Evolutionary conservation across 139 green algal genomes (phyloP).

Genomic region (Pseudopediastrum boryanum): DNA sequence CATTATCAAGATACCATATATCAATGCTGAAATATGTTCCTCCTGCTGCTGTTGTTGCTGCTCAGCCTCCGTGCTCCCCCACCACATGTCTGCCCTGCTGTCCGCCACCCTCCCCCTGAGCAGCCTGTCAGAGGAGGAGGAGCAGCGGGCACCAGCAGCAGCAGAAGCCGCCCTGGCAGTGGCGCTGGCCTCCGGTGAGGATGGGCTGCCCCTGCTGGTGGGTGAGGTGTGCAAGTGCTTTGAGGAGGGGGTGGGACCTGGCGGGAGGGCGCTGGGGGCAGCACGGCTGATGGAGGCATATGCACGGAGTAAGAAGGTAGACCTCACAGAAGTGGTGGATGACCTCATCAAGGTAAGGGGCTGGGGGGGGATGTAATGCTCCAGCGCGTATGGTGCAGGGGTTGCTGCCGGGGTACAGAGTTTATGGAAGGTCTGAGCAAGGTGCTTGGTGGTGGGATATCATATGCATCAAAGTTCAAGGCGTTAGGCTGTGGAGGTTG

Average conservation of each 20-base stretch:
- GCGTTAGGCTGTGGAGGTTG: too few relatives aligned
- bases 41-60: neutral
- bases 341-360: conserved; percentile 66
- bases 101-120: conserved; percentile 22
- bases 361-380: neutral
- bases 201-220: conserved; percentile 79
- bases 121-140: neutral
- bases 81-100: conserved; percentile 37
- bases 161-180: conserved; percentile 29
- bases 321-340: conserved; percentile 71
- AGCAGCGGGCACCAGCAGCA: conserved; percentile 11
- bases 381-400: neutral
- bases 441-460: too few relatives aligned
- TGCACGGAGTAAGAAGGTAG: neutral
- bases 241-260: conserved; percentile 73
- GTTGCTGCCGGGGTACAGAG: too few relatives aligned
- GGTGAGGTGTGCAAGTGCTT: conserved; percentile 72
- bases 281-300: conserved; percentile 55
- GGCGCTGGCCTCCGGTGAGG: conserved; percentile 55
- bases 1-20: too few relatives aligned
- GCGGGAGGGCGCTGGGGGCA: conserved; percentile 50
- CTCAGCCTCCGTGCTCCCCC: conserved; percentile 27
- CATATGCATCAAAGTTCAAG: too few relatives aligned
- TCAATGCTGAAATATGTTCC: too few relatives aligned
- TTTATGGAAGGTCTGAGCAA: too few relatives aligned